These are phyloP conservation scores for Athelia psychrophila DNA, from an alignment of 1,284 basidiomycete species.

Conservation along the genomic window DNA sequence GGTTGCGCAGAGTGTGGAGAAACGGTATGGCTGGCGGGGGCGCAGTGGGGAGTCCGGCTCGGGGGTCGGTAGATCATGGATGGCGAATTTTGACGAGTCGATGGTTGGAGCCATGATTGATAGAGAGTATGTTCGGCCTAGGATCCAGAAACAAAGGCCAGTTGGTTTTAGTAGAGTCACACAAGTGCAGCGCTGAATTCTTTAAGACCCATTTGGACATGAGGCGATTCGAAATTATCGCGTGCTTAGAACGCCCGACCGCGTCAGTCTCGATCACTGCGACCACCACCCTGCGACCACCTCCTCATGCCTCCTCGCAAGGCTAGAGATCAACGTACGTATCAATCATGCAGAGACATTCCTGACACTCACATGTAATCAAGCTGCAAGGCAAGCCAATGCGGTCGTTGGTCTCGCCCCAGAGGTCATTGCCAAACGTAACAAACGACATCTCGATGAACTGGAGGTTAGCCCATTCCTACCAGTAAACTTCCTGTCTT, in stretches of 20 bases:
- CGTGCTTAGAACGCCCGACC: neutral
- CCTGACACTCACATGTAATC: neutral
- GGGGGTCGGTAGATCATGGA: conserved; percentile 61
- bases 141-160: neutral
- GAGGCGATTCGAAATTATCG: neutral
- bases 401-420: conserved; percentile 50
- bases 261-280: neutral
- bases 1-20: conserved; percentile 88
- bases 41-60: conserved; percentile 72
- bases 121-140: neutral
- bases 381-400: conserved; percentile 42
- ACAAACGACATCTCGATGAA: conserved; percentile 74
- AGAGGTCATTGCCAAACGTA: conserved; percentile 71
- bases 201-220: too few species aligned
- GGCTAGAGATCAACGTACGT: conserved; percentile 42
- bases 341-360: neutral
- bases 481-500: neutral
- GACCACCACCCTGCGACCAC: neutral
- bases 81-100: conserved; percentile 13
- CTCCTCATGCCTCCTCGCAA: conserved; percentile 40
- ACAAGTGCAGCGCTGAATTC: neutral
- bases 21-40: conserved; percentile 69
- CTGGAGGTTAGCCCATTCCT: conserved; percentile 55
- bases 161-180: neutral
- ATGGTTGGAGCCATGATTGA: conserved; percentile 16